phyloP scores from a whole-genome alignment of 257 asterid genomes.

The Solanum pimpinellifolium region DNA sequence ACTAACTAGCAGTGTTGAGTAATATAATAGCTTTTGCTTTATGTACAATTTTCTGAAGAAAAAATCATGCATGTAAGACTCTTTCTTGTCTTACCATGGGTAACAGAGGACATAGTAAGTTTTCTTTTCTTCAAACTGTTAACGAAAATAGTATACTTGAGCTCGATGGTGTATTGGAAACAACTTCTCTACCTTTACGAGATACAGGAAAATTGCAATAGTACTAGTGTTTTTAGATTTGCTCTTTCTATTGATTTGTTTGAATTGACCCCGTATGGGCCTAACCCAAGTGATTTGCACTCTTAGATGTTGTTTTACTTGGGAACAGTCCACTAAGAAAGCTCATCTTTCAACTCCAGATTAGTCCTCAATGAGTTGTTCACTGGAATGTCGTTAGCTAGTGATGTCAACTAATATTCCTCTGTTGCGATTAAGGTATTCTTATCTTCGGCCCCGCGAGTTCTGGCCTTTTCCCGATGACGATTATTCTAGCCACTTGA shows the following conservation, averaged over 20 bases:
- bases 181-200: neutral
- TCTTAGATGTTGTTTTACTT: neutral
- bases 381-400: neutral
- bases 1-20: neutral
- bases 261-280: neutral
- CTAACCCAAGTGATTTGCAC: neutral
- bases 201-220: neutral
- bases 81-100: neutral
- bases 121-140: neutral
- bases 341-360: neutral
- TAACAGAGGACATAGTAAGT: neutral
- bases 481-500: too few relatives aligned
- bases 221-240: neutral
- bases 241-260: neutral
- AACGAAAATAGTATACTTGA: neutral
- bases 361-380: neutral
- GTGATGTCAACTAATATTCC: neutral
- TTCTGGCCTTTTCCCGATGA: neutral
- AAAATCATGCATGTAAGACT: neutral
- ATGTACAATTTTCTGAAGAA: neutral
- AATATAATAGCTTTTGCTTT: neutral
- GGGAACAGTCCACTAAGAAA: neutral
- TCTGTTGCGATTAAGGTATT: too few relatives aligned
- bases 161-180: neutral
- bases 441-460: neutral